Evolutionary conservation across 2,329 filamentous ascomycete genomes (phyloP), one percentile per base, ranked within the genome.

Genomic region (Aspergillus fischeri): DNA sequence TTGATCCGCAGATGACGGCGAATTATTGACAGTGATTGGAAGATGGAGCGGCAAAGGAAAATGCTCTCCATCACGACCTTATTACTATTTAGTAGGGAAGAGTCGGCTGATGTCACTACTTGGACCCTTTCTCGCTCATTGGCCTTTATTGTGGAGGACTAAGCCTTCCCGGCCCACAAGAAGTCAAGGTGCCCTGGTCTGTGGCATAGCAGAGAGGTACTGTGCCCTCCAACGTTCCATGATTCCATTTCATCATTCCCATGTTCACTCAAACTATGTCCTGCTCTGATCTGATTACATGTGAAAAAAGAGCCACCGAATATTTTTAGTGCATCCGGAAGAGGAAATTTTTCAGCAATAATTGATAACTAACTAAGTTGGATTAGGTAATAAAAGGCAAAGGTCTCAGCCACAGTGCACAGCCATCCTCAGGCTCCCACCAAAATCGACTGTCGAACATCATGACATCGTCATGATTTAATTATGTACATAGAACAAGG

Each of bases 1-100:
- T 53, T 52, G 61, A 61, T 58, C 63, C 62, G 62, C 54, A 55
- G 53, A 63, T 57, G 57, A 58, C 44, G 61, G 61, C 55, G 54
- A 38, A 11, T 21, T 7, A 20, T 41, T 14, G 21, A 8, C 14
- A 17, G 24, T 25, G 41, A 38, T 47, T n/a, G 35, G 17, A 47
- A 52, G 41, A 17, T 6, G 49, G 45, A 44, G 51, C 45, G 51
- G 49, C 14, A 51, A 42, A 35, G 35, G 27, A 29, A 38, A 38
- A 11, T 49, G 44, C 21, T 25, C 44, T 17, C 21, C 44, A 47
- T 47, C n/a, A 9, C 7, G 41, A 20, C 8, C 8, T 20, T 38
- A 38, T 38, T n/a, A n/a, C n/a, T n/a, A n/a, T n/a, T n/a, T 38
- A 38, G 14, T 17, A 38, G 14, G 32, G 2, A 24, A 0, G 0